phyloP scores from a whole-genome alignment of 345 rosid species.

The Eucalyptus curtisii region DNA sequence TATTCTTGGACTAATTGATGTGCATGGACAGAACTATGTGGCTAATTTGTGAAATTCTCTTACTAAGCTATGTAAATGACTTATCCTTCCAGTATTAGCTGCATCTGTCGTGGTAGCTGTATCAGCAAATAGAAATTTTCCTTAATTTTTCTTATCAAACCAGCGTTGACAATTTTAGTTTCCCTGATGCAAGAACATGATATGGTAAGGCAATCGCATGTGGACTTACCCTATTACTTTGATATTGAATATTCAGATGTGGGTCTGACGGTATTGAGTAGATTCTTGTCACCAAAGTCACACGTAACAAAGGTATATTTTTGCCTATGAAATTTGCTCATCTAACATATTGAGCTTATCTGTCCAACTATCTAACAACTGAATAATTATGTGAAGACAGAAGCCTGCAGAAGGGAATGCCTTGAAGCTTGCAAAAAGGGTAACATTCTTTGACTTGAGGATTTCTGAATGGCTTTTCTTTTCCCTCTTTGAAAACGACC shows the following conservation, averaged over 20 bases:
- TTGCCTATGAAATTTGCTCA: not conserved
- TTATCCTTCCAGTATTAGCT: not conserved
- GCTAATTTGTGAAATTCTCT: not conserved
- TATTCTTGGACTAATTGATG: not conserved
- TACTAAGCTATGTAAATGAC: not conserved
- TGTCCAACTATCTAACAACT: conserved; percentile 26
- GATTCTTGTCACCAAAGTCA: conserved; percentile 62
- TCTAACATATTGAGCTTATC: not conserved
- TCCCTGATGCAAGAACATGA: not conserved
- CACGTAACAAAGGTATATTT: conserved; percentile 41
- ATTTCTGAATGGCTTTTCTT: not conserved
- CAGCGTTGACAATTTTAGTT: not conserved
- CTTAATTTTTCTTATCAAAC: not conserved
- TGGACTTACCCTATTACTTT: not conserved
- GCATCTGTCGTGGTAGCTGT: not conserved
- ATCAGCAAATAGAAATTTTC: not conserved
- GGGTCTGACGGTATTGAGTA: conserved; percentile 82
- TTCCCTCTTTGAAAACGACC: not conserved
- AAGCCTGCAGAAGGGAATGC: conserved; percentile 67
- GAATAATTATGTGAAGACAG: conserved; percentile 56
- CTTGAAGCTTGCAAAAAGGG: conserved; percentile 90
- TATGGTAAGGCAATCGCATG: not conserved
- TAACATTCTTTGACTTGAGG: conserved; percentile 9
- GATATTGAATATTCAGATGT: conserved; percentile 41
- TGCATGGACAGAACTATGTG: not conserved